phyloP scores from a whole-genome alignment of 176 grass and related monocot genomes.

The Ananas comosus region DNA sequence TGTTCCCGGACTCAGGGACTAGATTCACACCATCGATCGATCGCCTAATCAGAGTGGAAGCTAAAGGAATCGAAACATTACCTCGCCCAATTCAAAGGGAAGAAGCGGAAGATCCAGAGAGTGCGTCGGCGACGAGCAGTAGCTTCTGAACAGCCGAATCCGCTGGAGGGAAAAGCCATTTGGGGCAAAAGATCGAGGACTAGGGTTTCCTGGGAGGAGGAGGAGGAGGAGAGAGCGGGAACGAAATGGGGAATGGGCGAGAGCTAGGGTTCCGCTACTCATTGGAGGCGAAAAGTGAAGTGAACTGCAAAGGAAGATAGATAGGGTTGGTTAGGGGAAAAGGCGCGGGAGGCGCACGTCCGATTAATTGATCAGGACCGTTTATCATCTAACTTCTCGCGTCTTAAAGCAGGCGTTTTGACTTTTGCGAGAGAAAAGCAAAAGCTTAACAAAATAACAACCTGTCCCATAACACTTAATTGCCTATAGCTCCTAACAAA shows the following conservation, averaged over 20 bases:
- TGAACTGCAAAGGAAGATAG: not conserved
- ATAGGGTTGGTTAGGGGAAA: not conserved
- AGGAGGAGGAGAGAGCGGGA: slow-evolving; percentile 10
- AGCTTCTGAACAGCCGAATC: slow-evolving; percentile 14
- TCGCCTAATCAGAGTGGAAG: not conserved
- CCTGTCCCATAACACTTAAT: no score
- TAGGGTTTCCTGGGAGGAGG: slow-evolving; percentile 17
- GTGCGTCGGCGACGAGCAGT: not conserved
- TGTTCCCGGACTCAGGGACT: not conserved
- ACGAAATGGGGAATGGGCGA: not conserved
- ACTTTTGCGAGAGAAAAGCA: no score
- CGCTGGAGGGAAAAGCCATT: slow-evolving; percentile 10
- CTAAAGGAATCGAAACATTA: slow-evolving; percentile 10
- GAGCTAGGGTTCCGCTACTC: not conserved
- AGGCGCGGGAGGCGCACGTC: not conserved
- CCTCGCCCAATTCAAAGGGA: slow-evolving; percentile 63
- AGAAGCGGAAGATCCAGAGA: slow-evolving; percentile 77
- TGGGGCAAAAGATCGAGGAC: not conserved
- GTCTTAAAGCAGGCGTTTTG: no score
- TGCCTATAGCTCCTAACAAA: no score
- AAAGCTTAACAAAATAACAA: no score
- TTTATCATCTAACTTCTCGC: no score
- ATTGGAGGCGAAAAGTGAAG: slow-evolving; percentile 16
- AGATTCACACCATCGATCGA: not conserved
- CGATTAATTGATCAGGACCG: no score